Evolutionary conservation across 371 early-diverging fungal species (phyloP).

Genomic region (Mortierella sp.): DNA sequence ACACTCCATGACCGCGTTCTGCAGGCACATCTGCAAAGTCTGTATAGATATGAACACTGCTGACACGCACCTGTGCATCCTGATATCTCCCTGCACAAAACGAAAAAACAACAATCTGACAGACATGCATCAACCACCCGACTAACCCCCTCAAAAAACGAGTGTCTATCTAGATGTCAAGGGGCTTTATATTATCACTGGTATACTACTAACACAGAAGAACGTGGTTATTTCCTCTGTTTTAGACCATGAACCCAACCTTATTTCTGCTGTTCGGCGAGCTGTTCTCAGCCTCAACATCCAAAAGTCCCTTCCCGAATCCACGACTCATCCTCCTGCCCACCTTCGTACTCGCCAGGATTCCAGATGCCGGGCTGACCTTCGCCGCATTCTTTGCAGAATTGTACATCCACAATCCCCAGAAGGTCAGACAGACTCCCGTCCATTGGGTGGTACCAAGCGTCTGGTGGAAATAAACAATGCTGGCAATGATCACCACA

Average conservation of each 20-base stretch:
- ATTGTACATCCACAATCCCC: constrained; percentile 89
- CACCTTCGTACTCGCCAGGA: constrained; percentile 29
- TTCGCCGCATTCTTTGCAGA: constrained; percentile 70
- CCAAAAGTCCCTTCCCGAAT: constrained; percentile 22
- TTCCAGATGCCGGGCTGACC: constrained; percentile 25
- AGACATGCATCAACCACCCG: no score
- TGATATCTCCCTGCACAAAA: no score
- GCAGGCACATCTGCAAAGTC: no score
- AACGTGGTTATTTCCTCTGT: not conserved
- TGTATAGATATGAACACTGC: no score
- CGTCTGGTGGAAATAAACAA: constrained; percentile 86
- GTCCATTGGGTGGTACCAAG: constrained; percentile 71
- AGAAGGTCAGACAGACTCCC: constrained; percentile 84
- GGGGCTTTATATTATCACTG: no score
- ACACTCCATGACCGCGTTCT: no score
- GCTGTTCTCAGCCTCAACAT: constrained; percentile 14
- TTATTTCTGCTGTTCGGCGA: constrained; percentile 13
- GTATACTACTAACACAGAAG: not conserved
- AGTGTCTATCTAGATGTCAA: no score
- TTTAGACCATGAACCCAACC: constrained; percentile 15
- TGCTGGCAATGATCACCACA: constrained; percentile 87
- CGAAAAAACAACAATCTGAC: no score
- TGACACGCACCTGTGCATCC: no score
- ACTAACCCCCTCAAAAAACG: no score
- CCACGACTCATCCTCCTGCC: constrained; percentile 37